Base-by-base conservation (phyloP, 441 rosid genomes). In the Rhodomyrtus psidioides region DNA sequence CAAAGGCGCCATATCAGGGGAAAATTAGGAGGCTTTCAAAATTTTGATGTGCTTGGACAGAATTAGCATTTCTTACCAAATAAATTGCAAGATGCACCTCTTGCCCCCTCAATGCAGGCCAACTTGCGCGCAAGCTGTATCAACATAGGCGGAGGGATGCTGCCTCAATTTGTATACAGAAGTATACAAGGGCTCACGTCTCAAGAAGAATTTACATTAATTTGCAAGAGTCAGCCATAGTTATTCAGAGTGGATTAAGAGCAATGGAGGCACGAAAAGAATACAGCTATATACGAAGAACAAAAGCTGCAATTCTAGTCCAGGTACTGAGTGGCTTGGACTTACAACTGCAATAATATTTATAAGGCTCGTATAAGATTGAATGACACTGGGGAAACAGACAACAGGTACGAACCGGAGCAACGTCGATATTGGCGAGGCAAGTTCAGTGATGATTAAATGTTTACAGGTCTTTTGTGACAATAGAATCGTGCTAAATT, bases 111-210 rank as follows among this genome's bases (percentile, higher is more conserved):
- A 30, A 76, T 60, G 82, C 82, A 94, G 97, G 91, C 85, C 90
- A 92, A 90, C 89, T 91, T 75, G 97, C 97, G 19, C 94, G 96
- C 83, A 90, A 91, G 86, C 85, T 92, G 81, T 94, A 91, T 89
- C 92, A 92, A 86, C 58, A 89, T 81, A 88, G 93, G 94, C 87
- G 93, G 82, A 88, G 90, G 86, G 94, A 93, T 85, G 94, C 95
- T 70, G 95, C 94, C 82, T 89, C 96, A 44, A 83, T 88, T 27
- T 83, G 87, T 81, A 90, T 94, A 55, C 96, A 94, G 84, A 94
- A 93, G 88, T 82, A 91, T 83, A 84, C 82, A 15, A 93, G 95
- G 81, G 90, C 91, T 83, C 90, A 88, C 85, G 85, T 49, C 56
- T 92, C 92, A 84, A 90, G 94, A 85, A 89, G 84, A 79, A 58